A percentile compares a stretch with the other conserved stretches of the same genome.
Evolutionary conservation across 1,139 yeast genomes (phyloP).

Genomic region (Sugiyamaella novakii): DNA sequence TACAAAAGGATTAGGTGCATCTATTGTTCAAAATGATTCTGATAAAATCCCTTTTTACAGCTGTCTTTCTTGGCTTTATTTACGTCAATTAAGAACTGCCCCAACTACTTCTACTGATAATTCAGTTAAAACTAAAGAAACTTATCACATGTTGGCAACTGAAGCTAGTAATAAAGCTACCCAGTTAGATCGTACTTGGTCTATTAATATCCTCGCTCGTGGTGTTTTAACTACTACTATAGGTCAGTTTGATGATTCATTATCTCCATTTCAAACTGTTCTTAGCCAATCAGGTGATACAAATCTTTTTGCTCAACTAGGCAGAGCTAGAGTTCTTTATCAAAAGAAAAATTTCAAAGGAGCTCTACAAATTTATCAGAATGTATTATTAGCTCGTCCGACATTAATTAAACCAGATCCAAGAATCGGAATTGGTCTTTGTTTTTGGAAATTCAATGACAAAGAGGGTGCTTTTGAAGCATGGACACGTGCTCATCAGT

Average conservation of each 20-base stretch:
- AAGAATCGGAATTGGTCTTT: conserved; percentile 89
- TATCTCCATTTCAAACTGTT: conserved; percentile 50
- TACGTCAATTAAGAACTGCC: conserved; percentile 51
- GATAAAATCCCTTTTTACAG: conserved; percentile 61
- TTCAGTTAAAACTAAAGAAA: conserved; percentile 27
- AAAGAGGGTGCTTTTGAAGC: conserved; percentile 72
- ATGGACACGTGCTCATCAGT: conserved; percentile 78
- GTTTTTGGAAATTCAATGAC: conserved; percentile 88
- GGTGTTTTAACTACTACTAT: conserved; percentile 58
- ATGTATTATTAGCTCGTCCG: conserved; percentile 75
- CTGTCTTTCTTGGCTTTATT: conserved; percentile 73
- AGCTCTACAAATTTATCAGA: conserved; percentile 83
- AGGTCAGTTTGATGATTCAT: conserved; percentile 61
- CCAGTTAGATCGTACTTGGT: conserved; percentile 47
- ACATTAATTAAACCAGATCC: conserved; percentile 78
- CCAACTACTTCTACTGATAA: conserved; percentile 28
- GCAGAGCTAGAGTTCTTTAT: conserved; percentile 81
- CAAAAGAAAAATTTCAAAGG: conserved; percentile 69
- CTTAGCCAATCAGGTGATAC: conserved; percentile 44
- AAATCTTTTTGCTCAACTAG: conserved; percentile 77
- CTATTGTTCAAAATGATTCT: conserved; percentile 46
- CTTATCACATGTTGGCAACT: conserved; percentile 38
- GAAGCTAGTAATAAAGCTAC: conserved; percentile 38
- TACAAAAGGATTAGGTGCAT: conserved; percentile 55
- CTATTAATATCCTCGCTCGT: conserved; percentile 59